Evolutionary conservation across 2,329 filamentous ascomycete species (phyloP), one percentile per base, ranked within the genome.

Genomic region (Alternaria postmessia): DNA sequence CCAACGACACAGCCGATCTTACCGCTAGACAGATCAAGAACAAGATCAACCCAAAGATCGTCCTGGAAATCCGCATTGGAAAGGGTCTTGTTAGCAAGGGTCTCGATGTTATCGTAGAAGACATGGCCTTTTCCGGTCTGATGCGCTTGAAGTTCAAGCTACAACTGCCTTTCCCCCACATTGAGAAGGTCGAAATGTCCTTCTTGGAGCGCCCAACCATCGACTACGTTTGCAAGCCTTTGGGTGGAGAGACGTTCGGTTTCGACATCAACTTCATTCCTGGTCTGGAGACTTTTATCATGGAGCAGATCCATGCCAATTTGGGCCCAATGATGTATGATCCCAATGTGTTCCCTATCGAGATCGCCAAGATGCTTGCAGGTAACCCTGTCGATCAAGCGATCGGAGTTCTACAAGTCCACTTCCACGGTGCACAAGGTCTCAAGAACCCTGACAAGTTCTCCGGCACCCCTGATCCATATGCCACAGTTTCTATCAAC

Each of bases 221-320:
- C 66, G 95, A 99, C 81, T 99, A 98, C 75, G 94, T 96, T 59
- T 97, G 95, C 85, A 99, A 99, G 79, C 95, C 95, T 3, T 87
- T 99, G 14, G 95, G 95, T 69, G 96, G 96, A 62, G 95, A 99
- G 62, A 94, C 87, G 3, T 92, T 99, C 66, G 95, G 95, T 39
- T 97, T 99, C 76, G 95, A 99, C 74, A 98, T 99, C 85, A 98
- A 97, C 82, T 97, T 99, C 80, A 96, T 99, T 68, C 95, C 95
- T 18, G 94, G 94, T 69, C 86, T 99, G 24, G 94, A 98, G 78
- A 87, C 79, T 57, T 99, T 99, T 80, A 99, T 99, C 71, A 89
- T 92, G 76, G 95, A 99, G 71, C 93, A 96, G 81, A 96, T 99
- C 54, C 96, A 99, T 78, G 91, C 91, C 64, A 97, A 94, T 74